Conservation (phyloP, 2,329 filamentous ascomycete genomes). For the Phaeosphaeriaceae sp. region DNA sequence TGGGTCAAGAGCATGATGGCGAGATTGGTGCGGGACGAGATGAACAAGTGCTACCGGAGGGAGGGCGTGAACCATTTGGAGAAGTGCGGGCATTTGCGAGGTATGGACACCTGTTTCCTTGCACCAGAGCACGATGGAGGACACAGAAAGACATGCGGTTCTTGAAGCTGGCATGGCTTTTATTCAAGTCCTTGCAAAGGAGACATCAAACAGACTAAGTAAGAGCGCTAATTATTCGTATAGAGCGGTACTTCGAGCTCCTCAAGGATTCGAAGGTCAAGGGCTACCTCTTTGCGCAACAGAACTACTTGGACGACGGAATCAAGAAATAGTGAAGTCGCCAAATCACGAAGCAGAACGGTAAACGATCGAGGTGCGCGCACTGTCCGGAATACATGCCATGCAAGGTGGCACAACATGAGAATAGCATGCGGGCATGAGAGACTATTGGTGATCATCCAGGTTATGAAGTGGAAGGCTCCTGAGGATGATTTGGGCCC, state of each 20-base stretch:
- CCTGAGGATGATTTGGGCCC: background rate
- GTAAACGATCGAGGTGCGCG: slow-evolving; percentile 1
- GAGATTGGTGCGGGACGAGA: slow-evolving; percentile 78
- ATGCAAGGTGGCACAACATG: background rate
- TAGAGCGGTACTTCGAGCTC: slow-evolving; percentile 81
- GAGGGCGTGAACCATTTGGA: slow-evolving; percentile 89
- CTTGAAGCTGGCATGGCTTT: background rate
- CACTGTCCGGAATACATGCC: background rate
- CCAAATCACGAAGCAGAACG: background rate
- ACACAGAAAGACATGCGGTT: background rate
- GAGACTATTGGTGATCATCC: background rate
- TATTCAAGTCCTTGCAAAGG: background rate
- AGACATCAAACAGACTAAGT: background rate
- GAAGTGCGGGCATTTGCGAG: slow-evolving; percentile 83
- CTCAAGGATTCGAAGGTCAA: slow-evolving; percentile 78
- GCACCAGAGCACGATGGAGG: no score
- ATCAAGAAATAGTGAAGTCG: slow-evolving; percentile 44
- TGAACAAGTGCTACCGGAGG: slow-evolving; percentile 83
- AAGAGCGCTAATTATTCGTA: slow-evolving; percentile 28
- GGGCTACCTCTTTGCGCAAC: slow-evolving; percentile 80
- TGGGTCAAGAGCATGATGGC: slow-evolving; percentile 93
- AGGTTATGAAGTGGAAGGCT: background rate
- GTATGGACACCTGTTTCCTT: slow-evolving; percentile 52
- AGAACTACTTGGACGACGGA: slow-evolving; percentile 67
- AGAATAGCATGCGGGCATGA: background rate